A percentile compares a stretch with the other conserved stretches of the same genome.
These are phyloP conservation scores for Phytophthora chlamydospora DNA, from an alignment of 352 stramenopile species.

Conservation along the genomic window DNA sequence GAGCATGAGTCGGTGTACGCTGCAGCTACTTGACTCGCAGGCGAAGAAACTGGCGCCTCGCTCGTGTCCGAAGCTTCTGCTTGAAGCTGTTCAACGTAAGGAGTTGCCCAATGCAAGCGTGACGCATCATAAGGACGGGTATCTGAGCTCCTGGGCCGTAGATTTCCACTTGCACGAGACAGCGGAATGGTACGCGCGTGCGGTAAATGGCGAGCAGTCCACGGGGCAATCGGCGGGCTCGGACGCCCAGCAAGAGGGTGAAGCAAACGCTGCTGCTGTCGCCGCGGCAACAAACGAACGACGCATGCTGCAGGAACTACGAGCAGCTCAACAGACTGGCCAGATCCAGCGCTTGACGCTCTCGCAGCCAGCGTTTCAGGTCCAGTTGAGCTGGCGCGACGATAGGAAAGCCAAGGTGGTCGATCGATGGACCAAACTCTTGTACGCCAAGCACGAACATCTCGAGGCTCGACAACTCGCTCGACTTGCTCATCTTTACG, in stretches of 20 bases:
- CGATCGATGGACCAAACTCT: constrained; percentile 39
- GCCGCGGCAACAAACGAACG: constrained; percentile 44
- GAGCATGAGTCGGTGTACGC: constrained; percentile 57
- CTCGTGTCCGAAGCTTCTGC: constrained; percentile 43
- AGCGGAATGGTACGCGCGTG: constrained; percentile 42
- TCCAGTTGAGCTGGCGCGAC: constrained; percentile 49
- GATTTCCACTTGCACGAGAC: constrained; percentile 67
- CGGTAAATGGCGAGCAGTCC: constrained; percentile 7
- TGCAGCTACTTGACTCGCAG: constrained; percentile 65
- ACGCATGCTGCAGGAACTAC: constrained; percentile 57
- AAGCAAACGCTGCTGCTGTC: constrained; percentile 26
- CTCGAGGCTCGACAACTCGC: constrained; percentile 67
- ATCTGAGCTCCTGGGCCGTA: constrained; percentile 57
- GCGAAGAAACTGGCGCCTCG: constrained; percentile 40
- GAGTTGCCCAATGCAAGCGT: constrained; percentile 29
- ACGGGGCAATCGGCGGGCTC: constrained; percentile 6
- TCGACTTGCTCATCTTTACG: constrained; percentile 63
- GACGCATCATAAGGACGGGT: constrained; percentile 59
- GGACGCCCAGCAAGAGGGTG: constrained; percentile 20
- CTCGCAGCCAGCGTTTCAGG: constrained; percentile 53
- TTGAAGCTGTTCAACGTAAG: constrained; percentile 34
- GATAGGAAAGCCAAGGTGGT: constrained; percentile 21
- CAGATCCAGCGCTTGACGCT: constrained; percentile 66
- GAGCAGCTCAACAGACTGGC: constrained; percentile 54
- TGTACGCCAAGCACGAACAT: constrained; percentile 65